phyloP scores from a whole-genome alignment of 2,329 filamentous ascomycete genomes.

The Myotisia sp. region DNA sequence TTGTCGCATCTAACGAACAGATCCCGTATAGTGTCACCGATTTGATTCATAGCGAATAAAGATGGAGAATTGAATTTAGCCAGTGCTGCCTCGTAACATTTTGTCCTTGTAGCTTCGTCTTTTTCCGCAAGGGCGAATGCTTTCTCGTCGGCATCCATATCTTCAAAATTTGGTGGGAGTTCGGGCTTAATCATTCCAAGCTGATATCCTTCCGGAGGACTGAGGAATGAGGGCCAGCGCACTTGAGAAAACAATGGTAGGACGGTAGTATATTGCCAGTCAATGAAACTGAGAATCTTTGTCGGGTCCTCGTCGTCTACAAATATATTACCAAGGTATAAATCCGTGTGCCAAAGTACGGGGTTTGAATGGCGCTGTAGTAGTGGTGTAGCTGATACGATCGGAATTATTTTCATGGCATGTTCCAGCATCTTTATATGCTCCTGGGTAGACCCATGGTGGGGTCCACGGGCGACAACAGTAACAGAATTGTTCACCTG shows the following conservation, averaged over 20 bases:
- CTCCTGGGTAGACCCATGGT: constrained; percentile 1
- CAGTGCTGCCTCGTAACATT: constrained; percentile 15
- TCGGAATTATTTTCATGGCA: constrained; percentile 2
- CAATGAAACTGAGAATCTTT: constrained; percentile 27
- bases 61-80: constrained; percentile 10
- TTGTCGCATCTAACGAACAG: constrained; percentile 10
- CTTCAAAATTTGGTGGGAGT: constrained; percentile 12
- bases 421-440: constrained; percentile 1
- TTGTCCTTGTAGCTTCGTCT: constrained; percentile 12
- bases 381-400: neutral
- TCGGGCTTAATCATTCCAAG: constrained; percentile 12
- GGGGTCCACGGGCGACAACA: neutral
- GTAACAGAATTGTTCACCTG: neutral
- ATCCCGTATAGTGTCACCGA: constrained; percentile 5
- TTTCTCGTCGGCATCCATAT: constrained; percentile 13
- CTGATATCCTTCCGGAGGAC: constrained; percentile 13
- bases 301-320: constrained; percentile 15
- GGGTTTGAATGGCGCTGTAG: neutral
- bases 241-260: neutral
- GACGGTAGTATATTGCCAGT: constrained; percentile 22
- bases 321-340: constrained; percentile 29
- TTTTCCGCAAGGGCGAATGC: constrained; percentile 12
- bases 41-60: constrained; percentile 10
- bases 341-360: constrained; percentile 24
- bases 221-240: constrained; percentile 10